Evolutionary conservation across 176 grass and related monocot species (phyloP), one percentile per base, ranked within the genome.

Genomic region (Oryza meyeriana): DNA sequence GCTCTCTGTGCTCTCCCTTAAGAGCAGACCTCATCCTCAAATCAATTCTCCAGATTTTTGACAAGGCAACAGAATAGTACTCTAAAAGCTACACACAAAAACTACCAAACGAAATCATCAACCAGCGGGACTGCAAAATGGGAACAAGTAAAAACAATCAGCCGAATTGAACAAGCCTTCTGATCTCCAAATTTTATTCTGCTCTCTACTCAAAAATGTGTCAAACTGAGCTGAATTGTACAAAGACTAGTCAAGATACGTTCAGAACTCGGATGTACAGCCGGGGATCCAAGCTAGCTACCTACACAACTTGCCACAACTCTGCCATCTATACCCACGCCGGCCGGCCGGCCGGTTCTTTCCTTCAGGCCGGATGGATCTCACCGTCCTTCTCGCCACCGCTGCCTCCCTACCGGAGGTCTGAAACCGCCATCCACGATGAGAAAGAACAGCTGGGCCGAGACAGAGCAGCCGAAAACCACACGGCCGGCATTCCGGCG

Each of bases 191-290:
- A 72, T 6, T 6, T 6, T 31, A 33, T 32, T 29, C 35, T 26
- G 32, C 73, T 59, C 73, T 59, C 50, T 25, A n/a, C 6, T 31
- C 69, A 86, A 86, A 74, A 79, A 4, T 65, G 57, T 64, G 84
- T 85, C 76, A 79, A 35, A 48, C 24, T 71, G 16, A 72, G 29
- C 84, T 64, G 29, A 57, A 52, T 55, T 17, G 25, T 79, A 65
- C 75, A 59, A 44, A 70, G 0, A 70, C 27, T 24, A 69, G 28
- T 47, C 48, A 79, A 33, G 11, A 38, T 66, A 65, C 80, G n/a
- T 59, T 25, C n/a, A 59, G 12, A 12, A 81, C 50, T 44, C 12
- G 9, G 58, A 74, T 65, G 70, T 65, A 65, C 70, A 26, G 25
- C 58, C 4, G 41, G 30, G 4, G 32, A n/a, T 25, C 39, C 41